These are phyloP conservation scores for Acidomyces sp. DNA, from an alignment of 495 filamentous ascomycete genomes.

Conservation along the genomic window DNA sequence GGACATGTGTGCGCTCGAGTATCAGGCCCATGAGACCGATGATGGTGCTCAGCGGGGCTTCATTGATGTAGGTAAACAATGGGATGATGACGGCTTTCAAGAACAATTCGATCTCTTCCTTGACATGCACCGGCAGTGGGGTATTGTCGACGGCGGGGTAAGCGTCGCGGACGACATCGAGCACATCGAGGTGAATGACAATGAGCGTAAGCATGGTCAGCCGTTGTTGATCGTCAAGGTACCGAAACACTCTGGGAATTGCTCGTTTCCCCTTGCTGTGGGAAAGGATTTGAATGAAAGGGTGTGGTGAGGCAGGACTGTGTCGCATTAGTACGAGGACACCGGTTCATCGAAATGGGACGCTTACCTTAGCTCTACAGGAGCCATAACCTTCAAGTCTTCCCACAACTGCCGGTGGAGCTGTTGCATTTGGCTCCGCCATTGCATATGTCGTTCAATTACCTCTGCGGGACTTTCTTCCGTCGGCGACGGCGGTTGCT, in stretches of 20 bases:
- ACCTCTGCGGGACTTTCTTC: constrained; percentile 49
- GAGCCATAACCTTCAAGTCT: constrained; percentile 77
- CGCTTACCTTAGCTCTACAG: constrained; percentile 58
- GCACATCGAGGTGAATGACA: constrained; percentile 76
- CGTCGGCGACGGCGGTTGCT: constrained; percentile 55
- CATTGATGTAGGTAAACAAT: constrained; percentile 74
- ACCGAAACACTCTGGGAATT: constrained; percentile 85
- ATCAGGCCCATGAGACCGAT: constrained; percentile 77
- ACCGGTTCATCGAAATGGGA: too few species aligned
- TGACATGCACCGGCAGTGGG: constrained; percentile 45
- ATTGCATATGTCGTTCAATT: constrained; percentile 54
- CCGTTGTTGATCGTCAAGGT: constrained; percentile 81
- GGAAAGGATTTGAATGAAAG: constrained; percentile 91
- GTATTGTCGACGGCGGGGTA: constrained; percentile 57
- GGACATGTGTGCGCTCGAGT: constrained; percentile 66
- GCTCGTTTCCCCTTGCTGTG: constrained; percentile 94
- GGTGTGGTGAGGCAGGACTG: constrained; percentile 52
- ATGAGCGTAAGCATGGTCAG: constrained; percentile 92
- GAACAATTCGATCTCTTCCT: constrained; percentile 88
- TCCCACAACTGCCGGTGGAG: constrained; percentile 76
- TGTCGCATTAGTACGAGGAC: constrained; percentile 1
- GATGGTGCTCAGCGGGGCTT: constrained; percentile 79
- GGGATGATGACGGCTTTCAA: constrained; percentile 74
- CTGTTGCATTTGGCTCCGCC: constrained; percentile 52
- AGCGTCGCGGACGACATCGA: constrained; percentile 76